Percentiles rank a stretch among this genome's conserved stretches.
Conservation (phyloP, 768 basidiomycete species). For the Rubroboletus satanas region DNA sequence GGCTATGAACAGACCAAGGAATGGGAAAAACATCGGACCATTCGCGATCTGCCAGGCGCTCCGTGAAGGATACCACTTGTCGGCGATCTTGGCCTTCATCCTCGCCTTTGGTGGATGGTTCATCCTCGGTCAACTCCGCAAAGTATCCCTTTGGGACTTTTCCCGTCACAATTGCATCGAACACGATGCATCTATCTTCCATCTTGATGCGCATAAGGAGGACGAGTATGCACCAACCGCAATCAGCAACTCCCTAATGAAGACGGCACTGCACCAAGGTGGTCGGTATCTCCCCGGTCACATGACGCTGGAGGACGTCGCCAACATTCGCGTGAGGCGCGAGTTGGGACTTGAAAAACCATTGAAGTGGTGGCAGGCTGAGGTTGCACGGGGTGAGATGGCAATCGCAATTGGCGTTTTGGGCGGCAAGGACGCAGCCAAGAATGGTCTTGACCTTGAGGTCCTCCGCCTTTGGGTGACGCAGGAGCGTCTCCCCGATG, state of each 20-base stretch:
- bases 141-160: conserved; percentile 36
- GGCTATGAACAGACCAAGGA: conserved; percentile 38
- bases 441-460: conserved; percentile 43
- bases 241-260: conserved; percentile 40
- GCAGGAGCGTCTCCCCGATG: conserved; percentile 49
- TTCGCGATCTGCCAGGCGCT: conserved; percentile 40
- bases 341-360: conserved; percentile 38
- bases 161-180: conserved; percentile 50
- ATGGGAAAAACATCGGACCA: conserved; percentile 47
- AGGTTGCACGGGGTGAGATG: conserved; percentile 66
- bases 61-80: conserved; percentile 48
- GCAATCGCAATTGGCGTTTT: conserved; percentile 55
- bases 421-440: conserved; percentile 32
- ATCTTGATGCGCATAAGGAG: conserved; percentile 40
- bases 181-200: conserved; percentile 59
- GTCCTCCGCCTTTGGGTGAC: conserved; percentile 50
- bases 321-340: conserved; percentile 47
- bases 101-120: conserved; percentile 47
- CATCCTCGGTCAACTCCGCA: conserved; percentile 37
- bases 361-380: conserved; percentile 44
- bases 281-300: conserved; percentile 23
- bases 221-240: conserved; percentile 45
- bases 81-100: conserved; percentile 42
- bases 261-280: conserved; percentile 37
- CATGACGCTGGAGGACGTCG: conserved; percentile 37